These are phyloP conservation scores for Leptographium lundbergii DNA, from an alignment of 2,329 filamentous ascomycete species.

Conservation along the genomic window DNA sequence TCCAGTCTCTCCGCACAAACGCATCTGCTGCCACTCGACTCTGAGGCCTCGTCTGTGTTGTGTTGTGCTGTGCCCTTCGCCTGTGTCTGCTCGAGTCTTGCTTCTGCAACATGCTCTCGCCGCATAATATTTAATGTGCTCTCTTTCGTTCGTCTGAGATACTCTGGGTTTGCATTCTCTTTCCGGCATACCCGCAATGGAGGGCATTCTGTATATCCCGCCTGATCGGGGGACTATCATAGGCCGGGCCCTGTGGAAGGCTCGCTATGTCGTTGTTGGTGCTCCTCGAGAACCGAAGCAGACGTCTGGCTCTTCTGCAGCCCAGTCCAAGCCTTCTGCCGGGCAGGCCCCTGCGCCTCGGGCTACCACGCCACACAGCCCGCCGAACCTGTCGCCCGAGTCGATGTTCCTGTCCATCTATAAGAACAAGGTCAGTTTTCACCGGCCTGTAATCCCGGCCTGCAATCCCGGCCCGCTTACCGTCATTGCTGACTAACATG, in stretches of 20 bases:
- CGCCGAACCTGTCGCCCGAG: slow-evolving; percentile 19
- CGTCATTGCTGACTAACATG: slow-evolving; percentile 5
- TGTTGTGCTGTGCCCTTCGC: neutral
- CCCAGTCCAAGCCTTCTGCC: neutral
- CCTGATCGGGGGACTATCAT: slow-evolving; percentile 40
- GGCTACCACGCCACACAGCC: slow-evolving; percentile 21
- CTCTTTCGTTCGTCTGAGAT: neutral
- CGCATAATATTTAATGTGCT: slow-evolving; percentile 3
- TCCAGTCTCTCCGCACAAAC: neutral
- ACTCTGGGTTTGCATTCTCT: neutral
- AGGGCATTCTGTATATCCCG: slow-evolving; percentile 35
- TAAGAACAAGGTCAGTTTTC: slow-evolving; percentile 38
- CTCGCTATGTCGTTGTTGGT: slow-evolving; percentile 48
- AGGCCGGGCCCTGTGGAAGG: slow-evolving; percentile 40
- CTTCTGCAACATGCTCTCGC: slow-evolving; percentile 6
- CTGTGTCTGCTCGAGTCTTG: neutral
- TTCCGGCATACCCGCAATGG: slow-evolving; percentile 23
- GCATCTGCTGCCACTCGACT: neutral
- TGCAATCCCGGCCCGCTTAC: neutral
- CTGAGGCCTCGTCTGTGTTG: neutral
- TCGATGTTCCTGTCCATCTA: slow-evolving; percentile 39
- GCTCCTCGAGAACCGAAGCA: slow-evolving; percentile 21
- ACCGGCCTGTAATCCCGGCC: neutral
- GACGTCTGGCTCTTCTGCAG: neutral
- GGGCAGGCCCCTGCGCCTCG: slow-evolving; percentile 13